Percentiles rank a stretch among this genome's conserved stretches.
Evolutionary conservation across 192 early-diverging fungal species (phyloP).

Genomic region (Jimgerdemannia lactiflua): DNA sequence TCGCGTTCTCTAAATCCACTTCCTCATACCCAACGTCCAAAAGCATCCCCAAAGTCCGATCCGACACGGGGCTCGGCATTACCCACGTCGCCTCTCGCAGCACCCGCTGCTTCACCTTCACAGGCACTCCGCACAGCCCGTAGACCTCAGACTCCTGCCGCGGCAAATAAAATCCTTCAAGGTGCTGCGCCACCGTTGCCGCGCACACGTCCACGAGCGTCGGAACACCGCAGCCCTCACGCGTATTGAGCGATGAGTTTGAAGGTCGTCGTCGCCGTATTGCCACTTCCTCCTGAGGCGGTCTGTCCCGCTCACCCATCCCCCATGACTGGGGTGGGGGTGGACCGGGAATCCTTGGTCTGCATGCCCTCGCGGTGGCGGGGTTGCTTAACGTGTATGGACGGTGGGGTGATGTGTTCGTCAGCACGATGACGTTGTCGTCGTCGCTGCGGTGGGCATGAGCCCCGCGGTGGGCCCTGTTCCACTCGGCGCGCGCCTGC

Average conservation of each 20-base stretch:
- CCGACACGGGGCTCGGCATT: neutral
- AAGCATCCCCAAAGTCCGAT: neutral
- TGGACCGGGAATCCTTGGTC: neutral
- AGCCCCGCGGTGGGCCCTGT: neutral
- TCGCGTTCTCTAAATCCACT: neutral
- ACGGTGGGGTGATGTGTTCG: too few relatives aligned
- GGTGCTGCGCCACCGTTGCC: neutral
- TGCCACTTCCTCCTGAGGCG: neutral
- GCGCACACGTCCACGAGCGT: neutral
- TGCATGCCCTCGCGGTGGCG: neutral
- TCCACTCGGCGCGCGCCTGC: slow-evolving; percentile 10
- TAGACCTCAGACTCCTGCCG: neutral
- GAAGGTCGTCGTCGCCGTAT: neutral
- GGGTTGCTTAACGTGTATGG: too few relatives aligned
- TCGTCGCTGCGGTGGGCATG: neutral
- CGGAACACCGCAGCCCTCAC: neutral
- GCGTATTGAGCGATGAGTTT: neutral
- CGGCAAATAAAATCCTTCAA: neutral
- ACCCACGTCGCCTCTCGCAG: neutral
- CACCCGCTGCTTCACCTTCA: neutral
- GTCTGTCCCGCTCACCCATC: neutral
- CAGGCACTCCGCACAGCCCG: neutral
- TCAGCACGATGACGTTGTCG: too few relatives aligned
- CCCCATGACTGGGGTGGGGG: slow-evolving; percentile 8
- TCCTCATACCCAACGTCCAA: neutral